Percentiles rank a stretch among this genome's conserved stretches.
These are phyloP conservation scores for Sistotremastrum suecicum DNA, from an alignment of 768 basidiomycete genomes.

Conservation along the genomic window DNA sequence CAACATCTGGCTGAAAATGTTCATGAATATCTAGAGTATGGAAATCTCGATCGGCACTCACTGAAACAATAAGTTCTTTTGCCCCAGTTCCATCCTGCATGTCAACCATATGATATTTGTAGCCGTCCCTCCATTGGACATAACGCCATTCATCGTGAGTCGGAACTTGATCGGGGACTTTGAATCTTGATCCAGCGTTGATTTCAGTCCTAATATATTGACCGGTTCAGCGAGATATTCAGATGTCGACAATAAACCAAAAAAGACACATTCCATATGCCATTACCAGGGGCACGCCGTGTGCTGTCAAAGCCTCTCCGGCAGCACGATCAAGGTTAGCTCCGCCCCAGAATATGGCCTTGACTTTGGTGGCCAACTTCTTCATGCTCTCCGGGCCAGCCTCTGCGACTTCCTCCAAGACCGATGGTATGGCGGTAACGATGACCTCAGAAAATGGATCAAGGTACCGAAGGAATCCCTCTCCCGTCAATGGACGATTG, in stretches of 20 bases:
- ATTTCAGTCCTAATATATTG: conserved; percentile 7
- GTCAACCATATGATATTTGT: conserved; percentile 1
- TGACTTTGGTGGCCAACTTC: background rate
- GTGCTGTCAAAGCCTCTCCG: background rate
- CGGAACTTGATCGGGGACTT: conserved; percentile 2
- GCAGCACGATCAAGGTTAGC: conserved; percentile 7
- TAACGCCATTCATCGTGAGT: conserved; percentile 5
- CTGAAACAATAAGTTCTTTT: conserved; percentile 11
- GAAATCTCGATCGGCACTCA: conserved; percentile 2
- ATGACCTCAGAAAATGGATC: background rate
- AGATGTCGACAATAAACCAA: background rate
- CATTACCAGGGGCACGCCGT: conserved; percentile 1
- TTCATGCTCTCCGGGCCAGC: background rate
- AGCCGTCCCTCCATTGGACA: conserved; percentile 1
- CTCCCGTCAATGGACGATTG: background rate
- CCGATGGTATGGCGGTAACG: background rate
- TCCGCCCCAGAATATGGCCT: conserved; percentile 7
- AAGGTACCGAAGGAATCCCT: background rate
- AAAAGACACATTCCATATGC: conserved; percentile 7
- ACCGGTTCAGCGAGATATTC: background rate
- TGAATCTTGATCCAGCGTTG: conserved; percentile 2
- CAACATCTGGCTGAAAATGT: conserved; percentile 7
- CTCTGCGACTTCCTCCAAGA: background rate
- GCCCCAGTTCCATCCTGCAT: conserved; percentile 1
- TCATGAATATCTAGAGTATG: background rate